A percentile compares a stretch with the other conserved stretches of the same genome.
Conservation (phyloP, 192 early-diverging fungal species). For the Entomortierella chlamydospora region DNA sequence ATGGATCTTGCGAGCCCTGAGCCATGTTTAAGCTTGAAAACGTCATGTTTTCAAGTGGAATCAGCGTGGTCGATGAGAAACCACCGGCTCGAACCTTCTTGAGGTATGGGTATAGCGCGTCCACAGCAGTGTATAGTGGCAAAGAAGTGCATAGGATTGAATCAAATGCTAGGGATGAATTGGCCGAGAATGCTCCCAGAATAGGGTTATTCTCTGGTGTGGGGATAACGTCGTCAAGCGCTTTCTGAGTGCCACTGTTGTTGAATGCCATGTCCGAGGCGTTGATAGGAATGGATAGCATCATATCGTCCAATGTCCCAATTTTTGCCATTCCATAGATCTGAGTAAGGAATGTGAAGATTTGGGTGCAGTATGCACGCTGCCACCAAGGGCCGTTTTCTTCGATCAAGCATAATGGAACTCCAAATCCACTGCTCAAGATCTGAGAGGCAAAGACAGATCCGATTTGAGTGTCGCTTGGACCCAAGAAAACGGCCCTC, state of each 20-base stretch:
- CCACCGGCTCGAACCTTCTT: not conserved
- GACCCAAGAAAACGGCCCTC: constrained; percentile 26
- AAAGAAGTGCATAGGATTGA: constrained; percentile 44
- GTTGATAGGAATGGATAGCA: constrained; percentile 20
- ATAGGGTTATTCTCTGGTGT: constrained; percentile 11
- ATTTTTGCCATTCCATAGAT: constrained; percentile 29
- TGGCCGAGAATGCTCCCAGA: constrained; percentile 12
- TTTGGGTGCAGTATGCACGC: constrained; percentile 13
- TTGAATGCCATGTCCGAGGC: constrained; percentile 16
- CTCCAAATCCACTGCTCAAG: constrained; percentile 20
- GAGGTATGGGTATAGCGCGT: constrained; percentile 16
- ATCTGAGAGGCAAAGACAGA: constrained; percentile 19
- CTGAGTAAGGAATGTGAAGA: constrained; percentile 11
- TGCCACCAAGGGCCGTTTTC: constrained; percentile 51
- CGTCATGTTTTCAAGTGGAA: not conserved
- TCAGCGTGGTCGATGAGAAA: not conserved
- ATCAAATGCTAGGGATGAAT: constrained; percentile 19
- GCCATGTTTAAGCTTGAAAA: not conserved
- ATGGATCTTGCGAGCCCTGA: constrained; percentile 16
- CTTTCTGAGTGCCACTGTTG: not conserved
- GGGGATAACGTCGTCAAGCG: no score
- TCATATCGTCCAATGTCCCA: constrained; percentile 26
- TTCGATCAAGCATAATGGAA: constrained; percentile 41
- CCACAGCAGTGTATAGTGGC: constrained; percentile 29
- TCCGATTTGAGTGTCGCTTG: constrained; percentile 23